Base-by-base conservation (phyloP, 139 green algal species). In the Chlorella vulgaris region DNA sequence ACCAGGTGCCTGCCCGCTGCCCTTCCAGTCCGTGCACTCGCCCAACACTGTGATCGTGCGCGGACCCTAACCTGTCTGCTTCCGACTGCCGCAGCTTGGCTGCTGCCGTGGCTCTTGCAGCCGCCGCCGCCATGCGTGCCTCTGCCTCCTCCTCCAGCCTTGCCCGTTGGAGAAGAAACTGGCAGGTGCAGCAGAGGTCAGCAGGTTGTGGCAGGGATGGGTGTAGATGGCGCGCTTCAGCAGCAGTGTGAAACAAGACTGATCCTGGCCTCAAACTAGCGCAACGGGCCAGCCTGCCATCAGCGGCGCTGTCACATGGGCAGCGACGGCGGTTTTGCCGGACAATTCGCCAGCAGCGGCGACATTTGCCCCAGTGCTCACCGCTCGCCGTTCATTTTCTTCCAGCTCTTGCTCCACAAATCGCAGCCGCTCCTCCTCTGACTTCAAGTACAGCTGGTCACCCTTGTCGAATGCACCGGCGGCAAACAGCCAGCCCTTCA, bases 401-500 rank as follows among this genome's bases (percentile, higher is more conserved):
- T 91, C 60, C 43, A 86, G 80, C 38, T 90, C 85, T 61, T 85
- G 33, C 60, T 92, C 85, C 22, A 74, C 75, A 47, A 90, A 86
- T 13, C 83, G 63, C 7, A 71, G 74, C 70, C 84, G 87, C 53
- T 93, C 86, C 60, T 89, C 88, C 61, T 92, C 85, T 60, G 90
- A 83, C 13, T 84, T 69, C 3, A 92, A 43, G 73, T 91, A 92
- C 15, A 91, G 70, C 24, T 89, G 73, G 81, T 93, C 89, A 26
- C 80, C 81, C 58, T 89, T 90, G 77, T 93, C 89, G 78, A 93
- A 92, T 10, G 89, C 89, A 83, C 82, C 83, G 24, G 26, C 26
- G 1, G 83, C 86, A 81, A 89, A 86, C 1, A 93, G 74, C 81
- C 88, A 93, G 42, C 88, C 88, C n/a, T 33, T 53, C 26, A 86